Conservation (phyloP, 2,329 filamentous ascomycete species). For the Sphaerulina vaccinii region DNA sequence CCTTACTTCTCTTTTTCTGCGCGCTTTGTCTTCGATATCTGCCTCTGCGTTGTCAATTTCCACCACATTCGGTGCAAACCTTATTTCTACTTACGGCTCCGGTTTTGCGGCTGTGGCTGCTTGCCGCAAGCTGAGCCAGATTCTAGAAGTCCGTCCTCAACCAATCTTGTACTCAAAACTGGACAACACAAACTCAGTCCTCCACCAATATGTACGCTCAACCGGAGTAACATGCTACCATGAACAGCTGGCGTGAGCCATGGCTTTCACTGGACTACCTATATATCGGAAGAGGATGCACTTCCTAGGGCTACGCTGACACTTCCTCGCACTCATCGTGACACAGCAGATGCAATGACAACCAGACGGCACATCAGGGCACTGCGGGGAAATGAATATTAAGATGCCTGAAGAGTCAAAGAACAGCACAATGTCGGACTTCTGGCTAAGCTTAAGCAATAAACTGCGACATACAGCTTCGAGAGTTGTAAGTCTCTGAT, state of each 20-base stretch:
- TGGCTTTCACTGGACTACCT: too few relatives aligned
- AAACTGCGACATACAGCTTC: slow-evolving; percentile 5
- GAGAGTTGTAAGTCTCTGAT: slow-evolving; percentile 6
- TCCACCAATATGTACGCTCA: slow-evolving; percentile 1
- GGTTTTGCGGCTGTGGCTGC: slow-evolving; percentile 14
- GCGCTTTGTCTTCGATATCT: not conserved
- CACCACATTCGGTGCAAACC: slow-evolving; percentile 4
- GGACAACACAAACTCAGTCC: not conserved
- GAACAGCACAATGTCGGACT: slow-evolving; percentile 10
- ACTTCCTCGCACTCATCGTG: too few relatives aligned
- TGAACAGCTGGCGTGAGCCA: not conserved
- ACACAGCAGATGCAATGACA: too few relatives aligned
- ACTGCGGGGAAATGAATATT: not conserved
- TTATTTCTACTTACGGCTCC: too few relatives aligned
- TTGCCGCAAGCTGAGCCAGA: slow-evolving; percentile 9
- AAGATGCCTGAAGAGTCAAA: not conserved
- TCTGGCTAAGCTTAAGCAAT: slow-evolving; percentile 6
- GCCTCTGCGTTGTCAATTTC: slow-evolving; percentile 8
- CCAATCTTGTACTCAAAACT: slow-evolving; percentile 1
- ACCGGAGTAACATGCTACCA: slow-evolving; percentile 1
- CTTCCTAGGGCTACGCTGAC: too few relatives aligned
- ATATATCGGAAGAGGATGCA: too few relatives aligned
- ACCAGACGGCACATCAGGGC: too few relatives aligned
- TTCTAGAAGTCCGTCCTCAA: slow-evolving; percentile 4
- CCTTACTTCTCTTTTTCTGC: not conserved